Percentiles rank a stretch among this genome's conserved stretches.
Evolutionary conservation across 2,329 filamentous ascomycete species (phyloP).

Genomic region (Colletotrichum nymphaeae): DNA sequence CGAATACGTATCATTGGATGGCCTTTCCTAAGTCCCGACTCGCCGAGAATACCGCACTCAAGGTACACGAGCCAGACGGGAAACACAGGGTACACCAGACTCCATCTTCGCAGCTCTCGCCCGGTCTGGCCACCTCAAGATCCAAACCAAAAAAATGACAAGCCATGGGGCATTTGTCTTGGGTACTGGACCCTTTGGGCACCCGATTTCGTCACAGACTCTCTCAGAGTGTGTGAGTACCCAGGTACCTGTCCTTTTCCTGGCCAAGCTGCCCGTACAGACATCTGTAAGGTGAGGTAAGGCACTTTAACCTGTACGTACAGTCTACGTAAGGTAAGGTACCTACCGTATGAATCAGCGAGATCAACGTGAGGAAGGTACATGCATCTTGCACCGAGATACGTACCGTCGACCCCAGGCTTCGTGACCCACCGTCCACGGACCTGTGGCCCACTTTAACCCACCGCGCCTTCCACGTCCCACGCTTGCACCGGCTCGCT

Average conservation of each 20-base stretch:
- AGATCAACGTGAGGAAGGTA: too few species aligned
- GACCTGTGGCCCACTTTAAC: neutral
- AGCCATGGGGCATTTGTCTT: neutral
- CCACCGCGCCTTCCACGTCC: neutral
- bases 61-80: neutral
- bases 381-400: neutral
- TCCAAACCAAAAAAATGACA: neutral
- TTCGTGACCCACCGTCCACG: neutral
- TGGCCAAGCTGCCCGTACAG: neutral
- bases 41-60: neutral
- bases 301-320: neutral
- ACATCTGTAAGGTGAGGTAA: neutral
- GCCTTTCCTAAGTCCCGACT: neutral
- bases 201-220: neutral
- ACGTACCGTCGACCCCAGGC: neutral
- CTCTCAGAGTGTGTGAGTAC: too few species aligned
- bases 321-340: neutral
- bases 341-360: too few species aligned
- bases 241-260: neutral
- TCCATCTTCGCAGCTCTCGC: neutral
- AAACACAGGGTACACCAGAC: neutral
- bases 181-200: neutral
- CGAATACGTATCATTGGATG: neutral
- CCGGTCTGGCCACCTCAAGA: neutral
- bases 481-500: conserved; percentile 1